Conservation (phyloP, 495 filamentous ascomycete species). For the Aspergillus heteromorphus region DNA sequence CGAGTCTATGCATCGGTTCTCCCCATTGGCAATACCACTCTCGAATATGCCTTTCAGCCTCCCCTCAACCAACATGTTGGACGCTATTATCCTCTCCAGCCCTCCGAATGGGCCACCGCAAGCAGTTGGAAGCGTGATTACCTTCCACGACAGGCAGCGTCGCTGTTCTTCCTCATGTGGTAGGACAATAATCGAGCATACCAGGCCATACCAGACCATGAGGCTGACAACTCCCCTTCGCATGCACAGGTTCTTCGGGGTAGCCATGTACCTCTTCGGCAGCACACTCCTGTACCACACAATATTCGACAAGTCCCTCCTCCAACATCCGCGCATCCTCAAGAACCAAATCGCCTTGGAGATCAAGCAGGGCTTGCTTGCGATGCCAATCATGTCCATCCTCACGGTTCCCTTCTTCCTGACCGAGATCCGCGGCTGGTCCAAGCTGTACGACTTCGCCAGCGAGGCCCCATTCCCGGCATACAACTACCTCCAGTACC, state of each 20-base stretch:
- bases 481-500: slow-evolving; percentile 81
- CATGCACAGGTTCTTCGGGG: slow-evolving; percentile 42
- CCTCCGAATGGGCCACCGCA: slow-evolving; percentile 63
- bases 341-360: slow-evolving; percentile 83
- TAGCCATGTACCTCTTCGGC: slow-evolving; percentile 70
- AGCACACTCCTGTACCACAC: slow-evolving; percentile 74
- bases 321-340: slow-evolving; percentile 84
- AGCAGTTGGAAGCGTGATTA: slow-evolving; percentile 68
- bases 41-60: not conserved
- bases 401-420: slow-evolving; percentile 78
- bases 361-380: slow-evolving; percentile 62
- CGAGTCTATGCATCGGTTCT: slow-evolving; percentile 61
- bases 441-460: slow-evolving; percentile 74
- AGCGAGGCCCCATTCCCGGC: slow-evolving; percentile 60
- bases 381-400: slow-evolving; percentile 74
- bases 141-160: slow-evolving; percentile 60
- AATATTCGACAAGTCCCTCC: slow-evolving; percentile 81
- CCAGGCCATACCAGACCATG: not conserved
- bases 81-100: slow-evolving; percentile 48
- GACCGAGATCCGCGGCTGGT: slow-evolving; percentile 73
- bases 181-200: slow-evolving; percentile 33
- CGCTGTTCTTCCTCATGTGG: slow-evolving; percentile 72
- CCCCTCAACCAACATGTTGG: slow-evolving; percentile 14
- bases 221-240: not conserved
- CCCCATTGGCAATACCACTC: slow-evolving; percentile 29